phyloP scores from a whole-genome alignment of 495 filamentous ascomycete genomes.

The Aspergillus ostianus region DNA sequence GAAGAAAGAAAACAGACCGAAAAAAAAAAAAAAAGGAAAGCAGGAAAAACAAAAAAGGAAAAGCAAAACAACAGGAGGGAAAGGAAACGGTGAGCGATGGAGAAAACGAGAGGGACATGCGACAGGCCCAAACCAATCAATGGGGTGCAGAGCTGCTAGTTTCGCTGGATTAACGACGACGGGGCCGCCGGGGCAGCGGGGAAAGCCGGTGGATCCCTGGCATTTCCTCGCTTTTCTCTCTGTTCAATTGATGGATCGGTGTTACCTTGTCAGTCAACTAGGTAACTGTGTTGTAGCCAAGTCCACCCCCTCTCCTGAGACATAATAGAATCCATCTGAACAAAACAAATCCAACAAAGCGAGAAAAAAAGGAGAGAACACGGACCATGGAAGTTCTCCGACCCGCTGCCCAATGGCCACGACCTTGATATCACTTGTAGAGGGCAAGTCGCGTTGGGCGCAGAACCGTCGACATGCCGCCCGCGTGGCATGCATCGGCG shows the following conservation, averaged over 20 bases:
- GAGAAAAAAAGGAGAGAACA: no score
- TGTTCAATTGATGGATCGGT: neutral
- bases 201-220: constrained; percentile 19
- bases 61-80: constrained; percentile 11
- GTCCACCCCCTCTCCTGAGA: no score
- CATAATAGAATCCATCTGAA: no score
- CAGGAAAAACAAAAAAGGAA: constrained; percentile 2
- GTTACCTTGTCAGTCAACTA: no score
- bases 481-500: neutral
- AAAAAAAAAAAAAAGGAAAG: constrained; percentile 13
- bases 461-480: neutral
- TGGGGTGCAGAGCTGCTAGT: constrained; percentile 7
- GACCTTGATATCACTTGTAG: neutral
- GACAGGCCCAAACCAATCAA: constrained; percentile 12
- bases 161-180: constrained; percentile 9
- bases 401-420: neutral
- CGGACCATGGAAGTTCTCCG: no score
- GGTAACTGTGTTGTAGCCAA: no score
- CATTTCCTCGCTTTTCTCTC: neutral
- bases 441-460: neutral
- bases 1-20: constrained; percentile 8
- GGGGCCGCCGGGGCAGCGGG: constrained; percentile 21
- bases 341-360: no score
- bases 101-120: constrained; percentile 21
- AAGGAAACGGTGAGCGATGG: constrained; percentile 24